Evolutionary conservation across 306 rosid genomes (phyloP).

Genomic region (Cucurbita moschata): DNA sequence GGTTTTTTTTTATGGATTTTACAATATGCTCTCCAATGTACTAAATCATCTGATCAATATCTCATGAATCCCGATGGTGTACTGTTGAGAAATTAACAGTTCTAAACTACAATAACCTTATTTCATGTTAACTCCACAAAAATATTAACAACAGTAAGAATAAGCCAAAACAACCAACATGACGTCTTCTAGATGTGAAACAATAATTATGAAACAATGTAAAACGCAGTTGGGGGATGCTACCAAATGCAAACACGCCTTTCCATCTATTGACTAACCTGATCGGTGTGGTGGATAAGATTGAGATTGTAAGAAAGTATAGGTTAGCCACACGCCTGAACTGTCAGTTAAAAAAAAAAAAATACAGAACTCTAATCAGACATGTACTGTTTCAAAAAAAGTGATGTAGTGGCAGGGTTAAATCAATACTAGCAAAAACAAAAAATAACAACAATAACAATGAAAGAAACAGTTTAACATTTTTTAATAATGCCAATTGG

Average conservation of each 20-base stretch:
- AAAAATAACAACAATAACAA: neutral
- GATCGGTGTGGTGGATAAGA: conserved; percentile 82
- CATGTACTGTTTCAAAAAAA: neutral
- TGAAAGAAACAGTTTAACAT: neutral
- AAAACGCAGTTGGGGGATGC: neutral
- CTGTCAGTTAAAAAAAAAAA: conserved; percentile 35
- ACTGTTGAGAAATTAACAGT: neutral
- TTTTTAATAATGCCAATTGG: neutral
- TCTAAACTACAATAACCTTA: neutral
- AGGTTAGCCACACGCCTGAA: conserved; percentile 98
- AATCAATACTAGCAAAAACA: neutral
- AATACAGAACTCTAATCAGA: conserved; percentile 28
- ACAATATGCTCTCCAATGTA: neutral
- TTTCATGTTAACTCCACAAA: neutral
- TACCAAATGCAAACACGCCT: neutral
- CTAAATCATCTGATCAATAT: neutral
- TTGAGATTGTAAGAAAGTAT: conserved; percentile 87
- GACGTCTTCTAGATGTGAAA: neutral
- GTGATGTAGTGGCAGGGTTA: neutral
- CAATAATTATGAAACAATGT: neutral
- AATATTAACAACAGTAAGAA: neutral
- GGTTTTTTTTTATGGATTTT: neutral
- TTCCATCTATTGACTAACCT: conserved; percentile 31
- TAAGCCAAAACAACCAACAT: neutral
- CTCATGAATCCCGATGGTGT: neutral